phyloP scores from a whole-genome alignment of 176 grass and related monocot species.

The Oryza coarctata region DNA sequence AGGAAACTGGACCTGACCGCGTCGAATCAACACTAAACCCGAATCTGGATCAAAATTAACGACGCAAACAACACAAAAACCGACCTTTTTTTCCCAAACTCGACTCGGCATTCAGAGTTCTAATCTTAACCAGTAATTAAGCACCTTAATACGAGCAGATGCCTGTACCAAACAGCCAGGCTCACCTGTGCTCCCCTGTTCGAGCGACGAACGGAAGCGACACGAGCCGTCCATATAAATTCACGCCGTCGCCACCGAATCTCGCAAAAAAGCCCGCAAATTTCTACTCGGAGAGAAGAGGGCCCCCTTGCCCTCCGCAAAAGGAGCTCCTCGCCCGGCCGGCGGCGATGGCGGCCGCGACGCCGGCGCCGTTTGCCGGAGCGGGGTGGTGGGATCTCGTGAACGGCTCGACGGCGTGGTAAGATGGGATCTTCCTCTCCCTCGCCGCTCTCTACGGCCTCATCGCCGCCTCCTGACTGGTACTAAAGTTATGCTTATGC shows the following conservation, averaged over 20 bases:
- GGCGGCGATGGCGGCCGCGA: slow-evolving; percentile 8
- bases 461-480: slow-evolving; percentile 29
- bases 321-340: not conserved
- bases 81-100: not conserved
- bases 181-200: slow-evolving; percentile 36
- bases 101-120: not conserved
- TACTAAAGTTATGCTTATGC: not conserved
- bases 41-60: not conserved
- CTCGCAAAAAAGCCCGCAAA: not conserved
- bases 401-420: slow-evolving; percentile 61
- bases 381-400: slow-evolving; percentile 68
- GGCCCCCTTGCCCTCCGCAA: slow-evolving; percentile 8
- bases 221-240: slow-evolving; percentile 23
- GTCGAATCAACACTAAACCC: not conserved
- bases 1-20: not conserved
- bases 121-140: slow-evolving; percentile 8
- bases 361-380: slow-evolving; percentile 18
- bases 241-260: slow-evolving; percentile 39
- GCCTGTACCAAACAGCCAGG: slow-evolving; percentile 19
- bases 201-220: slow-evolving; percentile 28
- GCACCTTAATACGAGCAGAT: not conserved
- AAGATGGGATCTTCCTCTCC: slow-evolving; percentile 66
- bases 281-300: not conserved
- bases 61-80: not conserved
- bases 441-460: slow-evolving; percentile 70